Evolutionary conservation across 2,329 filamentous ascomycete species (phyloP).

Genomic region (Claviceps lovelessii): DNA sequence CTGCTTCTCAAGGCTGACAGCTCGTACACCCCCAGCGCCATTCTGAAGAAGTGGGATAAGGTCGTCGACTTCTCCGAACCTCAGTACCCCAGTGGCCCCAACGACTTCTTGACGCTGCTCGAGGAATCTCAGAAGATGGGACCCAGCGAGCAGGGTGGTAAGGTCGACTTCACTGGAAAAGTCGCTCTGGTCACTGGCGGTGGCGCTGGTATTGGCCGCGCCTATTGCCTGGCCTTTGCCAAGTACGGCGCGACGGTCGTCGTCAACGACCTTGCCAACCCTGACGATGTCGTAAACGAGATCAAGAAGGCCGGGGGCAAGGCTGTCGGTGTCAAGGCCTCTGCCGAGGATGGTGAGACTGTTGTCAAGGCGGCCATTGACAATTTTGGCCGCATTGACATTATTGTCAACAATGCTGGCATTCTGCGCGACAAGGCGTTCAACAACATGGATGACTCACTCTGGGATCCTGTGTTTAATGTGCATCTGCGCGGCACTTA

Average conservation of each 20-base stretch:
- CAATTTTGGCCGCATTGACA: constrained; percentile 82
- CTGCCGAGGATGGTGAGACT: constrained; percentile 78
- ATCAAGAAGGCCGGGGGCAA: constrained; percentile 82
- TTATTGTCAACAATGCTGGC: constrained; percentile 94
- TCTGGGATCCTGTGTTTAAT: constrained; percentile 84
- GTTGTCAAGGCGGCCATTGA: constrained; percentile 92
- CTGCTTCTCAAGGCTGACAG: constrained; percentile 80
- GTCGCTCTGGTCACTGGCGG: constrained; percentile 80
- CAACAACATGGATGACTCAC: constrained; percentile 86
- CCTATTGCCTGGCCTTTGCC: constrained; percentile 77
- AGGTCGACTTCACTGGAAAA: constrained; percentile 68
- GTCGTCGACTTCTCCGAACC: constrained; percentile 70
- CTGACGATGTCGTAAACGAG: constrained; percentile 79
- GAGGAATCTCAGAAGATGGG: constrained; percentile 70
- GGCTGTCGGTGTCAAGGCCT: constrained; percentile 85
- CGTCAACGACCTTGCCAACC: constrained; percentile 90
- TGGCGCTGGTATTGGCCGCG: constrained; percentile 79
- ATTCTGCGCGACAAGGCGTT: constrained; percentile 98
- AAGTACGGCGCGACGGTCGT: constrained; percentile 74
- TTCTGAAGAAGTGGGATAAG: constrained; percentile 80
- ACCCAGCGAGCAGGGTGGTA: constrained; percentile 56
- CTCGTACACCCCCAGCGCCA: constrained; percentile 71
- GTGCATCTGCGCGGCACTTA: constrained; percentile 92
- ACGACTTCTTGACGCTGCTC: constrained; percentile 75
- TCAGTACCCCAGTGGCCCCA: constrained; percentile 69